Percentiles rank a stretch among this genome's conserved stretches.
phyloP scores from a whole-genome alignment of 495 filamentous ascomycete species.

The Physcia stellaris region DNA sequence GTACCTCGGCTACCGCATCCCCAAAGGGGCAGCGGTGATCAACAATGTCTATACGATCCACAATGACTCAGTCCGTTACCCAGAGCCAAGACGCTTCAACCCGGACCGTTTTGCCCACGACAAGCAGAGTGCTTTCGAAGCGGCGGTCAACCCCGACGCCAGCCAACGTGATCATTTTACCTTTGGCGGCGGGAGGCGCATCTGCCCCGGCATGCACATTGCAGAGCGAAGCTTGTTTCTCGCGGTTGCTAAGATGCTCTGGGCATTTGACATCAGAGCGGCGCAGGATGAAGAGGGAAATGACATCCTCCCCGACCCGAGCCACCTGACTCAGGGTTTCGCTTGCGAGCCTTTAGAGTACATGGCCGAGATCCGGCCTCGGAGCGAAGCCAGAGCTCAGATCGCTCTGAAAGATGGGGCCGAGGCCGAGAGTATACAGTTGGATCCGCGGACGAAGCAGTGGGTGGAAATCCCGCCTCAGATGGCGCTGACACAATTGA shows the following conservation, averaged over 20 bases:
- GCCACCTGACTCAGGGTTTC: no score
- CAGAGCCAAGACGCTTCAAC: slow-evolving; percentile 24
- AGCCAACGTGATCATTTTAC: slow-evolving; percentile 21
- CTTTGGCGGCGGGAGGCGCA: slow-evolving; percentile 32
- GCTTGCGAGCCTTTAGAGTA: no score
- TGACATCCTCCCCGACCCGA: no score
- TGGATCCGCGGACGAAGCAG: no score
- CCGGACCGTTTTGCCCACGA: slow-evolving; percentile 31
- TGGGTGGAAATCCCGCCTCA: no score
- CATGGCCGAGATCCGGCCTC: no score
- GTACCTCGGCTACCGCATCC: slow-evolving; percentile 36
- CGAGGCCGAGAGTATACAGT: no score
- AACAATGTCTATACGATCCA: slow-evolving; percentile 35
- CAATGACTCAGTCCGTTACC: slow-evolving; percentile 22
- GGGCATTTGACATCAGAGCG: slow-evolving; percentile 39
- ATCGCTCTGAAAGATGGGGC: no score
- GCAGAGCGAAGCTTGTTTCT: slow-evolving; percentile 46
- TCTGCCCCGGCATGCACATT: slow-evolving; percentile 43
- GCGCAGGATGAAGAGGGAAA: slow-evolving; percentile 22
- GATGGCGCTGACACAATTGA: no score
- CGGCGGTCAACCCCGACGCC: no score
- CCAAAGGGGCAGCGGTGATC: slow-evolving; percentile 32
- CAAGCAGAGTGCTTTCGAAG: no score
- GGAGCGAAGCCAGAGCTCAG: no score
- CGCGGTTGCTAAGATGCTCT: slow-evolving; percentile 38